phyloP scores from a whole-genome alignment of 768 basidiomycete genomes.

The Tricholomella constricta region DNA sequence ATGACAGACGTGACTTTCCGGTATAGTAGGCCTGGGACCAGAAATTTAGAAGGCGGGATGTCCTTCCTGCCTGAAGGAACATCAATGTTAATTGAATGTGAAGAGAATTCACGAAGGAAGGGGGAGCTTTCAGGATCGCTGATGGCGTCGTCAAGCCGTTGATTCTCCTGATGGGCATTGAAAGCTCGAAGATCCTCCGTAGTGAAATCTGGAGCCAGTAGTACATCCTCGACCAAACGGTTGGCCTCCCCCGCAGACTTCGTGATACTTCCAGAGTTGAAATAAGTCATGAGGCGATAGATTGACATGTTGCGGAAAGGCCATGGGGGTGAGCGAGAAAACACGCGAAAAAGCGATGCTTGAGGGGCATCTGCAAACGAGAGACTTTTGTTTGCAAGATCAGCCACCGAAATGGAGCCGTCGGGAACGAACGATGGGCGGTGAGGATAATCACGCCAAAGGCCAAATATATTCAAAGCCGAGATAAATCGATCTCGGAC shows the following conservation, averaged over 20 bases:
- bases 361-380: neutral
- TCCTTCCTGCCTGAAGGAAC: constrained; percentile 24
- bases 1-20: constrained; percentile 26
- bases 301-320: constrained; percentile 19
- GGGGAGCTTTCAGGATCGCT: too few relatives aligned
- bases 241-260: constrained; percentile 18
- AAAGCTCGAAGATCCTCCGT: constrained; percentile 10
- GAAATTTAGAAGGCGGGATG: constrained; percentile 18
- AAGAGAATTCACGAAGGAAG: neutral
- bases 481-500: constrained; percentile 21
- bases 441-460: constrained; percentile 24
- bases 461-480: constrained; percentile 19
- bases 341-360: neutral
- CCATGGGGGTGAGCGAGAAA: constrained; percentile 13
- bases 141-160: constrained; percentile 9
- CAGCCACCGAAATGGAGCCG: constrained; percentile 5
- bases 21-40: constrained; percentile 27
- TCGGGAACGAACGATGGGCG: too few relatives aligned
- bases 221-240: constrained; percentile 14
- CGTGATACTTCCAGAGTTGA: constrained; percentile 4
- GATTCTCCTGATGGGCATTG: constrained; percentile 17
- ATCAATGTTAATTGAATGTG: constrained; percentile 22
- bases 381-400: constrained; percentile 7
- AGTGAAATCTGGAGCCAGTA: constrained; percentile 16
- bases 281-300: constrained; percentile 1